phyloP scores from a whole-genome alignment of 2,329 filamentous ascomycete genomes.

The Fusarium odoratissimum region DNA sequence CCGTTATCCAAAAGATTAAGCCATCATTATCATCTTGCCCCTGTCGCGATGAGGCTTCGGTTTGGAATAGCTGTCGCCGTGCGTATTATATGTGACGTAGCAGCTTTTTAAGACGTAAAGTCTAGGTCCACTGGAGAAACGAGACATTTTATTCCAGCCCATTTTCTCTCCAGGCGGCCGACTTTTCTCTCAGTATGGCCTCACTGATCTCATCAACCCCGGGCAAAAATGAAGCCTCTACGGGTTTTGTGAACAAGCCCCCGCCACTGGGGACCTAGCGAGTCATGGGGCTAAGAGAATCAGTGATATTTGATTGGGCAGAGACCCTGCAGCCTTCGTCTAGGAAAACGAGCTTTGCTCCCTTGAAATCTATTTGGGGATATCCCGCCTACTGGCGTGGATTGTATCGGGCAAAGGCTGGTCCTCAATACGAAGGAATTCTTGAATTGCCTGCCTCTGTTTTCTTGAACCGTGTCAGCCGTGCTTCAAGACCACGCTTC shows the following conservation, averaged over 20 bases:
- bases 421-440: constrained; percentile 44
- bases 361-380: constrained; percentile 45
- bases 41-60: constrained; percentile 32
- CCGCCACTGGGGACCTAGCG: constrained; percentile 43
- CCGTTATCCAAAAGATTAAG: neutral
- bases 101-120: constrained; percentile 14
- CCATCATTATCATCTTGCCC: constrained; percentile 4
- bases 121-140: constrained; percentile 15
- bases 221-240: constrained; percentile 27
- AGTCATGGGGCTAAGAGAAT: constrained; percentile 44
- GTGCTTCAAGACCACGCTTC: constrained; percentile 37
- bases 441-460: constrained; percentile 41
- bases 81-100: constrained; percentile 41
- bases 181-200: constrained; percentile 41
- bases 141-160: constrained; percentile 22
- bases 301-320: constrained; percentile 39
- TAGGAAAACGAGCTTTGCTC: constrained; percentile 47
- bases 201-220: constrained; percentile 40
- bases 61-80: constrained; percentile 21
- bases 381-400: constrained; percentile 43
- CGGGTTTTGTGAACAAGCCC: constrained; percentile 36
- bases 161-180: constrained; percentile 31
- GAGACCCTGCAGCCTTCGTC: constrained; percentile 42
- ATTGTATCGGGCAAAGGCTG: constrained; percentile 45
- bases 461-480: constrained; percentile 38